Conservation (phyloP, 2,329 filamentous ascomycete species). For the Cladophialophora carrionii region DNA sequence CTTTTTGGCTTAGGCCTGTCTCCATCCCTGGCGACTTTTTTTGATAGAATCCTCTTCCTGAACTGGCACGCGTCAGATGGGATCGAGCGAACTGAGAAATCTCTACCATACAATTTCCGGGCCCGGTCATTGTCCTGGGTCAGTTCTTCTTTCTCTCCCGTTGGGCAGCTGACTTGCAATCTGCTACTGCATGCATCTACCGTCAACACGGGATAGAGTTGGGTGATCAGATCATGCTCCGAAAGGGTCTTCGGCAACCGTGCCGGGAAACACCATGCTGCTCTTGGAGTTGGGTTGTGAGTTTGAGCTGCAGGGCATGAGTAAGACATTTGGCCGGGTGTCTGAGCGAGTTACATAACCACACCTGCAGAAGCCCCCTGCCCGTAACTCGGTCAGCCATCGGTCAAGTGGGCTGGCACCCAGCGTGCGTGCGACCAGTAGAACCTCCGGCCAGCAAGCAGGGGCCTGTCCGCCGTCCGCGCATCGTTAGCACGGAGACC, state of each 20-base stretch:
- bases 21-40: not conserved
- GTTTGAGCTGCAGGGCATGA: slow-evolving; percentile 17
- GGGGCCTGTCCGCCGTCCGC: not conserved
- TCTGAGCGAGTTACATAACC: slow-evolving; percentile 19
- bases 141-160: not conserved
- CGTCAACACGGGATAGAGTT: slow-evolving; percentile 4
- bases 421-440: not conserved
- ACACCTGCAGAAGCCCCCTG: not conserved
- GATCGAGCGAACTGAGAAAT: slow-evolving; percentile 2
- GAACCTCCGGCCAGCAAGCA: not conserved
- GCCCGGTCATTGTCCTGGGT: not conserved
- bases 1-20: slow-evolving; percentile 1
- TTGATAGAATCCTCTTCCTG: slow-evolving; percentile 14
- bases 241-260: slow-evolving; percentile 1
- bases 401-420: too few relatives aligned
- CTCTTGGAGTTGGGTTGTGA: slow-evolving; percentile 16
- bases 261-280: not conserved
- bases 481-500: not conserved
- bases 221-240: not conserved
- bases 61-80: slow-evolving; percentile 10
- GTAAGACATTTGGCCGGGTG: slow-evolving; percentile 9
- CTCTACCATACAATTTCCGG: not conserved
- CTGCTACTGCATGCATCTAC: not conserved
- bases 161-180: not conserved
- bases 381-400: not conserved